Conservation (phyloP, 331 rosid species). For the Erythrophleum ivorense region DNA sequence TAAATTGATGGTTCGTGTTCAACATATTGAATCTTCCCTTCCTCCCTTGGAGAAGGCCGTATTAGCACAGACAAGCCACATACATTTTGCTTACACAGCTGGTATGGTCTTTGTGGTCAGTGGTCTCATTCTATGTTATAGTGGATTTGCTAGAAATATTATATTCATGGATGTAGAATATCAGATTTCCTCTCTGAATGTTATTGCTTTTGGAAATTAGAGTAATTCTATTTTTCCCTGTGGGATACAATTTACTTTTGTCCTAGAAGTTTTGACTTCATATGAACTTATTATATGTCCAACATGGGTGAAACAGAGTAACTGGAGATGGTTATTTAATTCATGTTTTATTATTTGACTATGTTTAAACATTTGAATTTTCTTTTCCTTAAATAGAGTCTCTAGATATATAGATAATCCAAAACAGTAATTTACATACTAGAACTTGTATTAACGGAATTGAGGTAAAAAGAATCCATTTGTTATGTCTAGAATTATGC, state of each 20-base stretch:
- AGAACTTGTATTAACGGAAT: constrained; percentile 11
- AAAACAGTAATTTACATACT: background rate
- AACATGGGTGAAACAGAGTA: constrained; percentile 5
- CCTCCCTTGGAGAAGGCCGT: constrained; percentile 94
- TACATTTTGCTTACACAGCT: constrained; percentile 93
- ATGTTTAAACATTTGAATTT: constrained; percentile 1
- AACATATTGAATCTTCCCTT: constrained; percentile 83
- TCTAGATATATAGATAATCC: background rate
- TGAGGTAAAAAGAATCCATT: background rate
- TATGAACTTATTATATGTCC: constrained; percentile 1
- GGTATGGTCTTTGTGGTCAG: constrained; percentile 62
- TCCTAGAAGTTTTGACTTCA: constrained; percentile 8
- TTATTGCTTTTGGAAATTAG: constrained; percentile 24
- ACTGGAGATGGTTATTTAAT: constrained; percentile 9
- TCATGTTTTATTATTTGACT: background rate
- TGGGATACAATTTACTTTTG: background rate
- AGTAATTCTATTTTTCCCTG: constrained; percentile 19
- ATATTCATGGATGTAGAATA: background rate
- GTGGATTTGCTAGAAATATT: constrained; percentile 20
- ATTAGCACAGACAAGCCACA: constrained; percentile 92
- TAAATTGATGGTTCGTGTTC: constrained; percentile 77
- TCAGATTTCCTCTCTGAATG: constrained; percentile 29
- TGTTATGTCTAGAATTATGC: constrained; percentile 9
- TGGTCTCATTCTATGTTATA: constrained; percentile 26
- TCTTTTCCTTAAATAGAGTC: constrained; percentile 20